These are phyloP conservation scores for Neonothopanus nambi DNA, from an alignment of 1,284 basidiomycete genomes.

Conservation along the genomic window DNA sequence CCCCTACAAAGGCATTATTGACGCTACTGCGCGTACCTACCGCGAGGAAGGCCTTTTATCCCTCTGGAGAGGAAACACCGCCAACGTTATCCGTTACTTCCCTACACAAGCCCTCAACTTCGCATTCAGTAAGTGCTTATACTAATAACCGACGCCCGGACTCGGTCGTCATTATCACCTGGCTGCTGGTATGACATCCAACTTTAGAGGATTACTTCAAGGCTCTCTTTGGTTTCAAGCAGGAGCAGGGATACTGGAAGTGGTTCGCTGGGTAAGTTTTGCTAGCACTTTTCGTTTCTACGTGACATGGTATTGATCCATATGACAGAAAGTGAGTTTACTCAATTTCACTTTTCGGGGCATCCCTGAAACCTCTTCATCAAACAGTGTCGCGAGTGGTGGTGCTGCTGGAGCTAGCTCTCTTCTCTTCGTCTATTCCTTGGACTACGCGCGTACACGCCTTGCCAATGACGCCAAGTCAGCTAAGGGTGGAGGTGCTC, in stretches of 20 bases:
- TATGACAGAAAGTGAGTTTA: no score
- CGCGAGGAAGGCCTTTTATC: constrained; percentile 86
- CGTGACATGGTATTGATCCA: no score
- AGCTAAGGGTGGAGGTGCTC: constrained; percentile 83
- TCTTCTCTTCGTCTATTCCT: constrained; percentile 95
- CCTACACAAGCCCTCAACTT: constrained; percentile 96
- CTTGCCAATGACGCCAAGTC: constrained; percentile 97
- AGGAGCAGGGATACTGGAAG: constrained; percentile 85
- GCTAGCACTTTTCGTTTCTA: no score
- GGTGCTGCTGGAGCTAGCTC: constrained; percentile 96
- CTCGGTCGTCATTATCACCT: neutral
- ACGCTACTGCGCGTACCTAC: constrained; percentile 90
- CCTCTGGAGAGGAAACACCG: constrained; percentile 95
- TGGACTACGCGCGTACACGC: constrained; percentile 97
- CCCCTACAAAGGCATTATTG: constrained; percentile 91
- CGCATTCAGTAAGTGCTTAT: constrained; percentile 75
- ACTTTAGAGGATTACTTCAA: constrained; percentile 92
- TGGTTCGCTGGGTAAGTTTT: constrained; percentile 72
- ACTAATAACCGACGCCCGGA: no score
- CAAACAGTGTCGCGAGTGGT: constrained; percentile 87
- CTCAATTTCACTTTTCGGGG: no score
- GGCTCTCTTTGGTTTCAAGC: constrained; percentile 90
- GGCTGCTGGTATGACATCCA: constrained; percentile 13
- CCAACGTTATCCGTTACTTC: constrained; percentile 99
- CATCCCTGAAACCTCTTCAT: no score